These are phyloP conservation scores for Pseudogymnoascus sp. DNA, from an alignment of 2,329 filamentous ascomycete species.

Conservation along the genomic window DNA sequence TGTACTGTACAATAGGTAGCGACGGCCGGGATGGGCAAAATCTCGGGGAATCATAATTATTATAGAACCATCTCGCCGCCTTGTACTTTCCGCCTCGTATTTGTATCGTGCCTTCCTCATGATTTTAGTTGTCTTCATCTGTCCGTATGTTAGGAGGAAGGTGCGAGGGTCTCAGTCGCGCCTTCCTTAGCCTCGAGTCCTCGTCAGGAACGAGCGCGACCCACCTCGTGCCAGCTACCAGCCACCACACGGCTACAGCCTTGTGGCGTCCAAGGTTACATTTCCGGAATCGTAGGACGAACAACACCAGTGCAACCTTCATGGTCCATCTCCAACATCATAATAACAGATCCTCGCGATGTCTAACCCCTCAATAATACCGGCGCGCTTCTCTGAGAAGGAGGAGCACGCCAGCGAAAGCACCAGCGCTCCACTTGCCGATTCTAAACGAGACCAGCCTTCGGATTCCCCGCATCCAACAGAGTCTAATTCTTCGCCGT, in stretches of 20 bases:
- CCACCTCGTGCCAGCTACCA: not conserved
- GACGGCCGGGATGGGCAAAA: not conserved
- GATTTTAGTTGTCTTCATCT: not conserved
- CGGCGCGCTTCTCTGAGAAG: not conserved
- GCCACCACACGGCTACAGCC: not conserved
- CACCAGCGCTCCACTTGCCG: conserved; percentile 1
- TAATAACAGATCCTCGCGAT: not conserved
- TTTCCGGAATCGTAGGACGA: not conserved
- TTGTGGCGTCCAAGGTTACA: conserved; percentile 5
- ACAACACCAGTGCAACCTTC: not conserved
- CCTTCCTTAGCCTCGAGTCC: not conserved
- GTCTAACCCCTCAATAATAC: not conserved
- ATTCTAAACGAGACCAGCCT: conserved; percentile 3
- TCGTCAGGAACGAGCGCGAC: not conserved
- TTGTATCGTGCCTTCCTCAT: not conserved
- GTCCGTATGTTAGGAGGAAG: not conserved
- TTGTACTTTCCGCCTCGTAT: not conserved
- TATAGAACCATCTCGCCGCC: not conserved
- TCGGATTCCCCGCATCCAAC: not conserved
- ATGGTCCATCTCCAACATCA: not conserved
- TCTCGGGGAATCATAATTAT: not conserved
- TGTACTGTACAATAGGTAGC: conserved; percentile 1
- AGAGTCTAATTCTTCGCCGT: not conserved
- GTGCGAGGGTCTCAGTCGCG: not conserved
- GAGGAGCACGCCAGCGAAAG: not conserved